Base-by-base conservation (phyloP, 2,329 filamentous ascomycete genomes). In the Fusarium heterosporum region DNA sequence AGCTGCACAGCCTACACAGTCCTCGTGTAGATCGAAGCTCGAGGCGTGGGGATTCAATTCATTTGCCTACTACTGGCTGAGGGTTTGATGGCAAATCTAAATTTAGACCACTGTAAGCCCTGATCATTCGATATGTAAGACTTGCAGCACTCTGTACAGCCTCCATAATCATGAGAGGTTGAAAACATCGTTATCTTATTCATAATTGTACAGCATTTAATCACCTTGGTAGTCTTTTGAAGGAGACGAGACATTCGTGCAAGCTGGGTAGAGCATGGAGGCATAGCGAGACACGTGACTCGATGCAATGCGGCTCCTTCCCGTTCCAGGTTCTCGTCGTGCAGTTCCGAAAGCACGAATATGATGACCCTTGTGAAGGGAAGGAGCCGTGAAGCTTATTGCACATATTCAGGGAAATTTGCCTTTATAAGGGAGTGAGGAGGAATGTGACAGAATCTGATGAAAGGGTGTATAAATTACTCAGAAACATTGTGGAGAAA, bases 21-120 rank as follows among this genome's bases (percentile, higher is more conserved):
- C n/a, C 46, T 55, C 47, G 47, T 41, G 46, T 68, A 55, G 34
- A 36, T 36, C 43, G 40, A 40, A 47, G 46, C 32, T 49, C 42
- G 26, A 39, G 29, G 55, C 29, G 45, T 42, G 64, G 49, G 51
- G 55, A 65, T 49, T 45, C 16, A 68, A 29, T 51, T 46, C 34
- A 42, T 40, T 36, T 25, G 47, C 36, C 34, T 55, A 45, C 30
- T 61, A 62, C 47, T 66, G 48, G 56, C 54, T 57, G 32, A 56
- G 43, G 22, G 52, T 54, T 61, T 13, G 16, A 28, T 25, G 40
- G 30, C 22, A 42, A 30, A 40, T 62, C 65, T 69, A 68, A 66
- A 68, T 68, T 68, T 68, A 52, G 64, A 51, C 39, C 52, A 47
- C 25, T 38, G 22, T 16, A 52, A 50, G 41, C 46, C 46, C 54